Evolutionary conservation across 768 basidiomycete species (phyloP).

Genomic region (Rhizopogon roseolus): DNA sequence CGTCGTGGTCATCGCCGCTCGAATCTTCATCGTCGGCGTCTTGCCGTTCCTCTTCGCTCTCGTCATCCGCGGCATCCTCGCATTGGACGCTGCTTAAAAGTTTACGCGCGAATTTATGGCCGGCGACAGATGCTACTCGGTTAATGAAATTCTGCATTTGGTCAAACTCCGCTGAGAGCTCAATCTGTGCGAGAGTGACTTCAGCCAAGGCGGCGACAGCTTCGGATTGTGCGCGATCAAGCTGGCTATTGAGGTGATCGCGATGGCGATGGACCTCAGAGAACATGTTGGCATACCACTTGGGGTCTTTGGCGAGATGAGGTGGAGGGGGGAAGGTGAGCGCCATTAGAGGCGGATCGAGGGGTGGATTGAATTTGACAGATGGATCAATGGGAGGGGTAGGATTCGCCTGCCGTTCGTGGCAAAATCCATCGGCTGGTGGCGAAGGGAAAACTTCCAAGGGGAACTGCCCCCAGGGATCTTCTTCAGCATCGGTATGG

Average conservation of each 20-base stretch:
- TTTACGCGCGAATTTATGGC: slow-evolving; percentile 21
- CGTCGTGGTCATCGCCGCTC: slow-evolving; percentile 1
- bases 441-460: slow-evolving; percentile 24
- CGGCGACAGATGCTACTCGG: slow-evolving; percentile 18
- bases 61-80: not conserved
- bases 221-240: slow-evolving; percentile 14
- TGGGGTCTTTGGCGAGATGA: slow-evolving; percentile 22
- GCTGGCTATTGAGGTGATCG: slow-evolving; percentile 10
- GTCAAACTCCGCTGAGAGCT: slow-evolving; percentile 18
- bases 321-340: slow-evolving; percentile 22
- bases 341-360: slow-evolving; percentile 23
- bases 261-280: slow-evolving; percentile 22
- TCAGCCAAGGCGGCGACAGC: slow-evolving; percentile 19
- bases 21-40: not conserved
- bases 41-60: not conserved
- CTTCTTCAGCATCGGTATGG: not conserved
- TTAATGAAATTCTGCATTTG: slow-evolving; percentile 21
- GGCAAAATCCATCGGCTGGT: slow-evolving; percentile 19
- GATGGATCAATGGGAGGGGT: not conserved
- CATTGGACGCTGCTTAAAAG: slow-evolving; percentile 15
- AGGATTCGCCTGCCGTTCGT: slow-evolving; percentile 13
- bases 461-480: slow-evolving; percentile 16
- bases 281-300: slow-evolving; percentile 22
- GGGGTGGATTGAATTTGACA: not conserved
- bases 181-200: slow-evolving; percentile 20